A percentile compares a stretch with the other conserved stretches of the same genome.
phyloP scores from a whole-genome alignment of 495 filamentous ascomycete species.

The Trypethelium eluteriae region DNA sequence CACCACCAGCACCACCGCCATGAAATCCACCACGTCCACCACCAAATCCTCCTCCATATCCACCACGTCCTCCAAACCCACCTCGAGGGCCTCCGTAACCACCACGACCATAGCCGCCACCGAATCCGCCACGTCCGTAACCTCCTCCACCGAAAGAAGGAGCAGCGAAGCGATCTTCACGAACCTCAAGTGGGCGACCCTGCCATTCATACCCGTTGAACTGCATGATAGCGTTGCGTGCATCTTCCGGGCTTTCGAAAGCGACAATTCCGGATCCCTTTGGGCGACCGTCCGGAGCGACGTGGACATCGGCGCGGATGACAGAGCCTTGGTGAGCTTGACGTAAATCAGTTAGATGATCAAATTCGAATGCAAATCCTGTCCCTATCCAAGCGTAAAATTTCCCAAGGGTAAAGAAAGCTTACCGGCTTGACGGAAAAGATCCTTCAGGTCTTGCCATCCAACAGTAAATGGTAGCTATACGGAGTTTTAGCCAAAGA shows the following conservation, averaged over 20 bases:
- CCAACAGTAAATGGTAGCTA: constrained; percentile 96
- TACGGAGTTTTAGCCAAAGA: constrained; percentile 29
- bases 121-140: constrained; percentile 52
- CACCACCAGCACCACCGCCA: constrained; percentile 30
- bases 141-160: constrained; percentile 45
- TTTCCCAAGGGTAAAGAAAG: constrained; percentile 22
- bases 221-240: constrained; percentile 87
- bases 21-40: constrained; percentile 42
- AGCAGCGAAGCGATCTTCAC: constrained; percentile 89
- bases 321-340: constrained; percentile 63
- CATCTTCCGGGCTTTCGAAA: constrained; percentile 89
- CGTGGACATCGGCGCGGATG: constrained; percentile 92
- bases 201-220: constrained; percentile 99
- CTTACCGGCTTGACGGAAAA: constrained; percentile 97
- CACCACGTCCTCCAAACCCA: constrained; percentile 42
- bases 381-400: constrained; percentile 12
- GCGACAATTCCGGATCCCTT: constrained; percentile 96
- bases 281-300: constrained; percentile 83
- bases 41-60: constrained; percentile 41
- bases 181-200: constrained; percentile 83
- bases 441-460: constrained; percentile 98
- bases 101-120: constrained; percentile 42
- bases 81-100: constrained; percentile 40
- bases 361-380: background rate
- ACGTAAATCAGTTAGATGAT: constrained; percentile 15